Percentiles rank a stretch among this genome's conserved stretches.
Evolutionary conservation across 441 rosid species (phyloP).

Genomic region (Erodium moschatum): DNA sequence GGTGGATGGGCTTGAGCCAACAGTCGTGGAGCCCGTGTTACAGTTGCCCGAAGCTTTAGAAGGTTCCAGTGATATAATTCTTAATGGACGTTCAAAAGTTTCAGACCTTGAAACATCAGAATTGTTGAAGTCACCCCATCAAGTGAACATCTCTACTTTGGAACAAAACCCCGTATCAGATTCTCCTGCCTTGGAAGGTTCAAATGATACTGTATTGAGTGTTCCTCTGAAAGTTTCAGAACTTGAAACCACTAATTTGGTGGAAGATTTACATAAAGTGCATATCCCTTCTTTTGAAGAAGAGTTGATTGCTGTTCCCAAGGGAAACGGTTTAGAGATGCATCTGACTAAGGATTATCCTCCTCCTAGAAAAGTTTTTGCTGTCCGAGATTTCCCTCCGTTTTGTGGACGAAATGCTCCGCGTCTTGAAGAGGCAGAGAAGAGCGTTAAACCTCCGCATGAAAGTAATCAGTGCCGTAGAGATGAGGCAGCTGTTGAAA

Average conservation of each 20-base stretch:
- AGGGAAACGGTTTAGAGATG: not conserved
- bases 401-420: not conserved
- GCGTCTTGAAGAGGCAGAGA: not conserved
- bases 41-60: not conserved
- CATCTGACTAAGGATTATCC: not conserved
- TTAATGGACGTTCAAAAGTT: not conserved
- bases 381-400: not conserved
- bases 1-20: not conserved
- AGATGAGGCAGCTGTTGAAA: conserved; percentile 10
- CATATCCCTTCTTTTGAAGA: not conserved
- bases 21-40: not conserved
- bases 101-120: not conserved
- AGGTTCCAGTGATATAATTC: not conserved
- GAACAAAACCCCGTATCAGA: not conserved
- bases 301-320: not conserved
- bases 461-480: not conserved
- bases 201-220: not conserved
- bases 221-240: not conserved
- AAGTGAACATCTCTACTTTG: not conserved
- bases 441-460: not conserved
- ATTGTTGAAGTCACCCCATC: not conserved
- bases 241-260: not conserved
- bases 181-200: not conserved
- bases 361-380: not conserved
- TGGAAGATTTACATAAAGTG: not conserved